These are phyloP conservation scores for Trametes cubensis DNA, from an alignment of 768 basidiomycete genomes.

Conservation along the genomic window DNA sequence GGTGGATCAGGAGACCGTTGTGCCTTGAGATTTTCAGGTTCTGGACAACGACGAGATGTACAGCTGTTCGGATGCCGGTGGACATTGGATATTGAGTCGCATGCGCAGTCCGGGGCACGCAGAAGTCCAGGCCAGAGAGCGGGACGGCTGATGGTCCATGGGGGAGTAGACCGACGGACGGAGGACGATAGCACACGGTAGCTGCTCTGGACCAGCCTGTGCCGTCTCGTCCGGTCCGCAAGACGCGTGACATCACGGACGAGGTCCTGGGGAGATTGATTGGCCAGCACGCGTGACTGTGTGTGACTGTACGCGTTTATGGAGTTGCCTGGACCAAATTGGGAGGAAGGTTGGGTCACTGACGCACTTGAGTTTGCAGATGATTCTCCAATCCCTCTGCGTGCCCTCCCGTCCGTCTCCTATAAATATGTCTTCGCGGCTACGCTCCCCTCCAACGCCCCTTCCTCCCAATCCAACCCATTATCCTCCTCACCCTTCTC, in stretches of 20 bases:
- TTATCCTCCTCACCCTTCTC: constrained; percentile 3
- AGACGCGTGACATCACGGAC: constrained; percentile 5
- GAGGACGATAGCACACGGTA: background rate
- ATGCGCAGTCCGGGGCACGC: background rate
- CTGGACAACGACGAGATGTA: background rate
- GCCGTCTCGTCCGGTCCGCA: constrained; percentile 3
- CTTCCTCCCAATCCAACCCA: constrained; percentile 6
- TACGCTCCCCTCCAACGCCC: background rate
- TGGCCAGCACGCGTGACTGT: background rate
- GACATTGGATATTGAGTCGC: background rate
- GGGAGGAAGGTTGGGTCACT: constrained; percentile 1
- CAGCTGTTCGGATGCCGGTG: background rate
- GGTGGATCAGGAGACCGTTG: background rate
- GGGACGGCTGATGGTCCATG: constrained; percentile 1
- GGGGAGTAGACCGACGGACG: constrained; percentile 9
- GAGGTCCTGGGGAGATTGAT: background rate
- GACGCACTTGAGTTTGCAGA: constrained; percentile 6
- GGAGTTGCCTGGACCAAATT: constrained; percentile 9
- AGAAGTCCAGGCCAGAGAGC: background rate
- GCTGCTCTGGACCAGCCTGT: constrained; percentile 1
- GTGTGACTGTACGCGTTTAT: constrained; percentile 11
- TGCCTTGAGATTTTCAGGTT: background rate
- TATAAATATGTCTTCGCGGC: constrained; percentile 14
- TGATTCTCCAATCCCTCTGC: background rate
- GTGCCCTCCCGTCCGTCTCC: background rate